Percentiles rank a stretch among this genome's conserved stretches.
phyloP scores from a whole-genome alignment of 2,329 filamentous ascomycete species.

The Botrytis squamosa region DNA sequence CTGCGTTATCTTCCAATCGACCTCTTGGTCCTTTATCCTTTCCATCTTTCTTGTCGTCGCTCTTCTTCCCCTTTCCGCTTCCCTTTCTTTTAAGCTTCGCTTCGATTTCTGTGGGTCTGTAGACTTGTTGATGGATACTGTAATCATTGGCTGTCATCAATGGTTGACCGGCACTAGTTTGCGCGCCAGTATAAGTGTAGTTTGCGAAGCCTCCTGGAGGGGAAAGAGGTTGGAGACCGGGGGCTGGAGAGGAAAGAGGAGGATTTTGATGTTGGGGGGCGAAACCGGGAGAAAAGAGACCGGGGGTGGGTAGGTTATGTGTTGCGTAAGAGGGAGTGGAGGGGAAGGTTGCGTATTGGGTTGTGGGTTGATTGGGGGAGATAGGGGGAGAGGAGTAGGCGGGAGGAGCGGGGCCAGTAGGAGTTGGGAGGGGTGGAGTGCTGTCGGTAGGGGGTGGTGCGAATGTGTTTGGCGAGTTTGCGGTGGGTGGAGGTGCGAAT shows the following conservation, averaged over 20 bases:
- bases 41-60: background rate
- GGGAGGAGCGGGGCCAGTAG: slow-evolving; percentile 24
- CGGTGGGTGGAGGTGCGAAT: slow-evolving; percentile 31
- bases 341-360: slow-evolving; percentile 49
- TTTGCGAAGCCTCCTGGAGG: slow-evolving; percentile 57
- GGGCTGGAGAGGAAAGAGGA: slow-evolving; percentile 11
- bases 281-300: slow-evolving; percentile 29
- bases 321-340: slow-evolving; percentile 44
- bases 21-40: slow-evolving; percentile 48
- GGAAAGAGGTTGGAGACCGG: slow-evolving; percentile 29
- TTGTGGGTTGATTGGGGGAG: slow-evolving; percentile 31
- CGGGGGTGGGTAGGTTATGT: slow-evolving; percentile 43
- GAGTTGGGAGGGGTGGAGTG: slow-evolving; percentile 8
- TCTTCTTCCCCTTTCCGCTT: background rate
- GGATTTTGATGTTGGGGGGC: slow-evolving; percentile 21
- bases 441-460: slow-evolving; percentile 31
- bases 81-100: slow-evolving; percentile 43
- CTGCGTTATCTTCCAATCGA: slow-evolving; percentile 64
- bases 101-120: slow-evolving; percentile 66
- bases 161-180: slow-evolving; percentile 32
- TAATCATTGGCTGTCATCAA: slow-evolving; percentile 48
- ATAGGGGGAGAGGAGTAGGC: slow-evolving; percentile 15
- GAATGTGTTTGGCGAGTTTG: slow-evolving; percentile 31
- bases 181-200: slow-evolving; percentile 47
- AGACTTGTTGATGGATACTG: slow-evolving; percentile 65